Evolutionary conservation across 345 rosid genomes (phyloP).

Genomic region (Sisymbrium altissimum): DNA sequence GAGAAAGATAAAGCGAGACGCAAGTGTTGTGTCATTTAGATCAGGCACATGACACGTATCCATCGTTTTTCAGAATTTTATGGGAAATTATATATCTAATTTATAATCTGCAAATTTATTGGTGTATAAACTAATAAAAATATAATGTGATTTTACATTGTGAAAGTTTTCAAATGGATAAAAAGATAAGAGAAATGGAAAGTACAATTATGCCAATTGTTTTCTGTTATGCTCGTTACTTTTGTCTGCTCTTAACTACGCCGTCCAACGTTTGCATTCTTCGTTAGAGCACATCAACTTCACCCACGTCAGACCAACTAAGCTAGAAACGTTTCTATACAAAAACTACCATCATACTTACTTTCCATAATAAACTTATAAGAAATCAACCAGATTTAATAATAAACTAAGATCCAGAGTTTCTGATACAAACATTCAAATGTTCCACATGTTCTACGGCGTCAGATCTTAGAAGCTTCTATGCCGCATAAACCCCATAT

Average conservation of each 20-base stretch:
- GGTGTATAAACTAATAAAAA: background rate
- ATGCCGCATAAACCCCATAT: background rate
- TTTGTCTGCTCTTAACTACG: background rate
- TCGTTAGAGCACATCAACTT: background rate
- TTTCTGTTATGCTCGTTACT: background rate
- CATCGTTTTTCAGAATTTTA: background rate
- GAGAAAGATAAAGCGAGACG: constrained; percentile 14
- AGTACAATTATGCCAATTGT: background rate
- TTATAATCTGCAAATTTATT: background rate
- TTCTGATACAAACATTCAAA: constrained; percentile 1
- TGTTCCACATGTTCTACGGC: background rate
- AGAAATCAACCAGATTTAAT: background rate
- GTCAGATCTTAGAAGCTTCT: constrained; percentile 11
- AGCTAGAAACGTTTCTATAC: background rate
- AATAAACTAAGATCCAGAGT: background rate
- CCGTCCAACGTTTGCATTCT: background rate
- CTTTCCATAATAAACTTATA: background rate
- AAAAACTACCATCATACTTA: background rate
- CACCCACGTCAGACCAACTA: background rate
- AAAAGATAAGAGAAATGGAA: too few species aligned
- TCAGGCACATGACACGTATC: constrained; percentile 14
- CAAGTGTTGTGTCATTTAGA: constrained; percentile 18
- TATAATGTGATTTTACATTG: background rate
- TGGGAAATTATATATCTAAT: background rate
- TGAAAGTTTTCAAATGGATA: background rate